phyloP scores from a whole-genome alignment of 169 alveolate species.

The Plasmodium sp. region DNA sequence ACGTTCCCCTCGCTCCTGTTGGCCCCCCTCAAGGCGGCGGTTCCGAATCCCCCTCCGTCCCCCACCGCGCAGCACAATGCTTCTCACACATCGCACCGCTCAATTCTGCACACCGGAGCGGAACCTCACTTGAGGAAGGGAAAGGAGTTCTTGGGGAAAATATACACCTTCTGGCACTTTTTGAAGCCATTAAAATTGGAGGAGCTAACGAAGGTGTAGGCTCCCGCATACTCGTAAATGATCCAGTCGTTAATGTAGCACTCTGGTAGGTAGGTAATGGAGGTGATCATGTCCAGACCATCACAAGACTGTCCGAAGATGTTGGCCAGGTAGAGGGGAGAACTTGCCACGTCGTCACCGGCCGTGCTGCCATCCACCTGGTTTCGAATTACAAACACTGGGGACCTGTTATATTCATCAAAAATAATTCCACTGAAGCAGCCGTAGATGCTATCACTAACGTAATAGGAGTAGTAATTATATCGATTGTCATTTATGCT shows the following conservation, averaged over 20 bases:
- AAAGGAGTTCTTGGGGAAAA: slow-evolving; percentile 12
- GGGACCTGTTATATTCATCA: slow-evolving; percentile 64
- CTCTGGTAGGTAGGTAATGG: slow-evolving; percentile 58
- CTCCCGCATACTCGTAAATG: slow-evolving; percentile 67
- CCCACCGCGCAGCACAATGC: neutral
- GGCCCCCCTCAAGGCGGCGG: neutral
- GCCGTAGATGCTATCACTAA: slow-evolving; percentile 72
- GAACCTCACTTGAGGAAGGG: slow-evolving; percentile 3
- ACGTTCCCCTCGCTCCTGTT: neutral
- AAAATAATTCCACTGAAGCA: slow-evolving; percentile 72
- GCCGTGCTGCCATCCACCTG: neutral
- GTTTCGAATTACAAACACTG: slow-evolving; percentile 51
- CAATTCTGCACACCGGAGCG: neutral
- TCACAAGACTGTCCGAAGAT: slow-evolving; percentile 74
- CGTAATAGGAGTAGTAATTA: slow-evolving; percentile 66
- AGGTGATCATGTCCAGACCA: slow-evolving; percentile 66
- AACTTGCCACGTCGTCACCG: neutral
- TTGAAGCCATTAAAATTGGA: slow-evolving; percentile 57
- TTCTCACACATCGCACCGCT: neutral
- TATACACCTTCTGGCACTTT: slow-evolving; percentile 29
- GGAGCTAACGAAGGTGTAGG: slow-evolving; percentile 59
- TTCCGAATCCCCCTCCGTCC: neutral
- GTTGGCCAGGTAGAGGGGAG: slow-evolving; percentile 34
- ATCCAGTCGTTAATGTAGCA: slow-evolving; percentile 70
- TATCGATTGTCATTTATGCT: slow-evolving; percentile 29